phyloP scores from a whole-genome alignment of 306 rosid species.

The Prunus mume region DNA sequence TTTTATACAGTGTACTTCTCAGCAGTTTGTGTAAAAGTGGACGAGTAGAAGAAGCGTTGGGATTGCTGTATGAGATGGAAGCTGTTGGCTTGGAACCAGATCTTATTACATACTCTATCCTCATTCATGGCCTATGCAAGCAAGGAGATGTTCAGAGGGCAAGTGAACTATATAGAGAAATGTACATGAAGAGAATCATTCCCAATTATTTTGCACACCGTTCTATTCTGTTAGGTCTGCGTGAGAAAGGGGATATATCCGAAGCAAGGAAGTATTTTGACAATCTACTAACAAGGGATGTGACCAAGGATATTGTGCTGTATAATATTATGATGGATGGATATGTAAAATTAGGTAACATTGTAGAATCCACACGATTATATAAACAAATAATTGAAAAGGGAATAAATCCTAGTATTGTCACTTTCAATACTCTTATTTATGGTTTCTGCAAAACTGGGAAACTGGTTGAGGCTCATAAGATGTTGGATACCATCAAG shows the following conservation, averaged over 20 bases:
- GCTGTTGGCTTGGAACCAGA: conserved; percentile 37
- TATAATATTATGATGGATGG: conserved; percentile 54
- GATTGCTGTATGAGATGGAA: conserved; percentile 47
- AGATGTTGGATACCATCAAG: conserved; percentile 33
- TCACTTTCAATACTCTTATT: conserved; percentile 47
- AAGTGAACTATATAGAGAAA: conserved; percentile 36
- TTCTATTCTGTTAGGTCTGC: conserved; percentile 37
- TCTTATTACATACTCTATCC: conserved; percentile 41
- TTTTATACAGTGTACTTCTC: conserved; percentile 40
- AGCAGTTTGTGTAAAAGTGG: conserved; percentile 49
- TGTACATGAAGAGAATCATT: conserved; percentile 37
- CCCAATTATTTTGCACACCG: conserved; percentile 38
- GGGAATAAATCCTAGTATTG: conserved; percentile 38
- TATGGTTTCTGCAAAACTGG: conserved; percentile 46
- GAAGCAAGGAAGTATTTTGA: conserved; percentile 52
- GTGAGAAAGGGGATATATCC: conserved; percentile 32
- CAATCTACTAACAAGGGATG: conserved; percentile 8
- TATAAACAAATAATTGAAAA: conserved; percentile 33
- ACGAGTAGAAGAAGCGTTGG: conserved; percentile 40
- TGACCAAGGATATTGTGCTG: conserved; percentile 34
- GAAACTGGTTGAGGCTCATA: conserved; percentile 36
- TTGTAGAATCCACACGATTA: conserved; percentile 33
- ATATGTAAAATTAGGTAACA: conserved; percentile 36
- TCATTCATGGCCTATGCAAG: conserved; percentile 51
- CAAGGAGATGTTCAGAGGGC: conserved; percentile 45